Base-by-base conservation (phyloP, 805 yeast species). In the Wickerhamiella cacticola region DNA sequence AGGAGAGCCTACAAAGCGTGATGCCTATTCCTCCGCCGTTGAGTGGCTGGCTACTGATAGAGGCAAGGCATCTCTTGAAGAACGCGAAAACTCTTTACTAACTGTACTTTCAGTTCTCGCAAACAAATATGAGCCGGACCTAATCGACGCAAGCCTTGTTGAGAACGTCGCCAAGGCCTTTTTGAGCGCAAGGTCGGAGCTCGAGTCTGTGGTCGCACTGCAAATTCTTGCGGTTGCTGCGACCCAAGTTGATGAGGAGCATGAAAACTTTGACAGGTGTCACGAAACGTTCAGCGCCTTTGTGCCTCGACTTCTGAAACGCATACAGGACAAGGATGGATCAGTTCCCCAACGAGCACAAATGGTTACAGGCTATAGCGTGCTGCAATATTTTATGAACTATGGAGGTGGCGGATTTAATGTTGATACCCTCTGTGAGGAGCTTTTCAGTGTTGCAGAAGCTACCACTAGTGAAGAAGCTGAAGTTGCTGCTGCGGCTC, bases 321-420 rank as follows among this genome's bases (percentile, higher is more conserved):
- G 52, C 15, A 23, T 48, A 28, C 39, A 36, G 21, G 45, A 38
- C 31, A 28, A 50, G n/a, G 48, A 43, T 1, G 41, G 50, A 23
- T 21, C 52, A n/a, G 49, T 44, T 6, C 24, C 48, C 15, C 46
- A 48, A 18, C 48, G 55, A 3, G 61, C 62, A 15, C 55, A 59
- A 15, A 49, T 54, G 41, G 51, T 53, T 18, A 55, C 62, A 6
- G 57, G 56, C 10, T 61, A 54, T 48, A 52, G 64, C 10, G 54
- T 60, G 38, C 50, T 63, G 22, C 58, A 60, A 41, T 63, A 52
- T 43, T 56, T 61, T 51, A 41, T 55, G 44, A 50, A 55, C 38
- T 56, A 52, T 24, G 67, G 66, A n/a, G 57, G 63, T 33, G 65
- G 66, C 13, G 66, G 64, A 7, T 63, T 55, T 51, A 56, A 59